Evolutionary conservation across 2,329 filamentous ascomycete species (phyloP).

Genomic region (Aspergillus carbonarius): DNA sequence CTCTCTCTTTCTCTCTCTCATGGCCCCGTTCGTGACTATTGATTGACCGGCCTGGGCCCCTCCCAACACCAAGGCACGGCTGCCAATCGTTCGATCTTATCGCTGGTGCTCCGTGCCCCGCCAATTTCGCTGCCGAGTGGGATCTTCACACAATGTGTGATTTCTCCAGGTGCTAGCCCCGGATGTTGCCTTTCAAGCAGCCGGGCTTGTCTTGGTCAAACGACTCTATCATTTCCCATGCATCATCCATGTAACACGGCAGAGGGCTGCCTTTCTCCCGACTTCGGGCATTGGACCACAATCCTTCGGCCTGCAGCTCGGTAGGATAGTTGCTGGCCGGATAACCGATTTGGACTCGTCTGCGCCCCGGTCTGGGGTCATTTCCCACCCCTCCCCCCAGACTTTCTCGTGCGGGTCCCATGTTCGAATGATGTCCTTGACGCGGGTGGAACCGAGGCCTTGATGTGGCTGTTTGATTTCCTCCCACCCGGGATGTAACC

Average conservation of each 20-base stretch:
- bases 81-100: not conserved
- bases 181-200: not conserved
- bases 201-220: not conserved
- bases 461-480: not conserved
- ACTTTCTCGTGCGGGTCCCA: not conserved
- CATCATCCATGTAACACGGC: not conserved
- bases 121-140: not conserved
- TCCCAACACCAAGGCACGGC: not conserved
- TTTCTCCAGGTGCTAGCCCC: not conserved
- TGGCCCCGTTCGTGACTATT: not conserved
- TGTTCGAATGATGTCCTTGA: not conserved
- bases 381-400: not conserved
- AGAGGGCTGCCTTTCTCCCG: not conserved
- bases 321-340: not conserved
- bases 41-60: not conserved
- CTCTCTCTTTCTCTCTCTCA: not conserved
- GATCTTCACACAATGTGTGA: not conserved
- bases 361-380: not conserved
- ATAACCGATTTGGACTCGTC: not conserved
- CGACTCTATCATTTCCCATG: too few relatives aligned
- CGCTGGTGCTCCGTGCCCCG: not conserved
- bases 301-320: constrained; percentile 1
- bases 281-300: not conserved
- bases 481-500: constrained; percentile 25
- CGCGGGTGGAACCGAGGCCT: not conserved